phyloP scores from a whole-genome alignment of 202 grass and related monocot species.

The Alloteropsis angusta region DNA sequence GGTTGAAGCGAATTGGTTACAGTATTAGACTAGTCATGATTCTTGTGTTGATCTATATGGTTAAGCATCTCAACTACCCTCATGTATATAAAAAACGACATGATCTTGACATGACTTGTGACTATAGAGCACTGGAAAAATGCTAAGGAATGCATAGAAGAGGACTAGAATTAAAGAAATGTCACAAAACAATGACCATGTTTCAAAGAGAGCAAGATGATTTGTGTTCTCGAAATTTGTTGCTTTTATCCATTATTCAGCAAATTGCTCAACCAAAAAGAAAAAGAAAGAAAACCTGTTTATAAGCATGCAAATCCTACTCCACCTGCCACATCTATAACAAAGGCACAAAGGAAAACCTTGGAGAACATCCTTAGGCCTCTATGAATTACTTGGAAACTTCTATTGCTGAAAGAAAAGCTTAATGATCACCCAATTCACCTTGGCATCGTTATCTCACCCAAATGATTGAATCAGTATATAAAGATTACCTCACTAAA shows the following conservation, averaged over 20 bases:
- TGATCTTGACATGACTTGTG: conserved; percentile 65
- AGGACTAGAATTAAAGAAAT: conserved; percentile 19
- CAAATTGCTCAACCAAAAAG: background rate
- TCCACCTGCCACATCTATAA: background rate
- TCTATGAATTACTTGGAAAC: conserved; percentile 10
- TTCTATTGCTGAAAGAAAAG: conserved; percentile 19
- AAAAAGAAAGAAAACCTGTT: background rate
- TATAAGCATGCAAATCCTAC: conserved; percentile 1
- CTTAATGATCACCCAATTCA: background rate
- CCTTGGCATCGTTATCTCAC: background rate
- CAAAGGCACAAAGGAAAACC: background rate
- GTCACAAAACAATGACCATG: background rate
- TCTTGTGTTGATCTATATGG: conserved; percentile 56
- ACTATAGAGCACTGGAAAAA: conserved; percentile 15
- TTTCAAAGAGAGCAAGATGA: background rate
- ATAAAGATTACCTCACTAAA: background rate
- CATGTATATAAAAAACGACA: conserved; percentile 45
- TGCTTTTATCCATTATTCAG: background rate
- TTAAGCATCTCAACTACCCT: conserved; percentile 46
- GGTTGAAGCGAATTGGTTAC: conserved; percentile 45
- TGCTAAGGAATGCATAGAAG: background rate
- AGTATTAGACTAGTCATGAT: conserved; percentile 56
- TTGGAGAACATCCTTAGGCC: background rate
- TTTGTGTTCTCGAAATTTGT: background rate
- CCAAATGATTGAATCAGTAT: background rate